Base-by-base conservation (phyloP, 2,329 filamentous ascomycete species). In the Capronia epimyces region DNA sequence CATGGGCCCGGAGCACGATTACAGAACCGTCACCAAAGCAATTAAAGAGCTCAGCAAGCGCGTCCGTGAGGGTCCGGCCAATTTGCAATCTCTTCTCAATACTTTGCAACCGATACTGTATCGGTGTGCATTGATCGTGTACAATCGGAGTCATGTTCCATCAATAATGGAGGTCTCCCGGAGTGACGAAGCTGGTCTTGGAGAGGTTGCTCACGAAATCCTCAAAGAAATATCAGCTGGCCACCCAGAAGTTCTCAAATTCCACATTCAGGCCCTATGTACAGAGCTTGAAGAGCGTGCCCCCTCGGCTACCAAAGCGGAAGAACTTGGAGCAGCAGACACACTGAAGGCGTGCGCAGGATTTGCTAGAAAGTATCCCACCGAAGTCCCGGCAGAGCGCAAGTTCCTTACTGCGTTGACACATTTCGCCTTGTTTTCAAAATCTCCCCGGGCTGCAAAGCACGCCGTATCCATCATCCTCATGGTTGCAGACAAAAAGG, bases 321-420 rank as follows among this genome's bases (percentile, higher is more conserved):
- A 90, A 55, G 86, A 91, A 46, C 68, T 81, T 1, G 77, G 80
- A 2, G 84, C 87, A n/a, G 87, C 93, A 10, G 88, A 96, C 63
- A 91, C 91, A 1, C 75, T 98, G 52, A 96, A 95, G 66, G 91
- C 94, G 2, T 96, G 93, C 66, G 87, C 91, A 8, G 89, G 87
- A 1, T 98, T 95, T 66, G 87, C 90, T 1, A 85, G 84, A 63
- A 89, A 85, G 61, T 91, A 94, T 60, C 84, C 91, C 0, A 77
- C 83, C 9, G 90, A 97, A 53, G 80, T 98, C 46, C 87, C 87
- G 1, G 80, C 82, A 52, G 87, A 95, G 55, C 82, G 84, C 49
- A 87, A 86, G 59, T 91, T 97, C 62, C 76, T 82, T 25, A 83
- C 93, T 63, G 84, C 89, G 1, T 78, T 98, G 66, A 82, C 85